Conservation (phyloP, 352 stramenopile genomes). For the Aphanomyces cochlioides region DNA sequence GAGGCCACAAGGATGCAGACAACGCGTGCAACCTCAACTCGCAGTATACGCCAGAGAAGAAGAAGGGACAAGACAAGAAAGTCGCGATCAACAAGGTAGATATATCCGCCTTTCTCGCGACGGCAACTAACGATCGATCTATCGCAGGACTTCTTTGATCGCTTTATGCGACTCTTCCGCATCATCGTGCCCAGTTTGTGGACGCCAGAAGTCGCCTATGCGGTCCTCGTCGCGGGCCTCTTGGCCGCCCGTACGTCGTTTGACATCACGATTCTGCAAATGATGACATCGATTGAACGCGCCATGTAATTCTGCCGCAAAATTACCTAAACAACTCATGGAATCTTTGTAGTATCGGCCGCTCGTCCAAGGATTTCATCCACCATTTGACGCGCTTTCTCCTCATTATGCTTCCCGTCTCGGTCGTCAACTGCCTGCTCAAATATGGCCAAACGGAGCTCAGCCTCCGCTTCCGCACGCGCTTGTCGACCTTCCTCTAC, state of each 20-base stretch:
- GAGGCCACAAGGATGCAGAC: constrained; percentile 51
- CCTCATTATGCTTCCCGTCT: constrained; percentile 71
- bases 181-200: constrained; percentile 66
- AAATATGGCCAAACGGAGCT: constrained; percentile 81
- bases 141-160: constrained; percentile 47
- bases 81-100: constrained; percentile 61
- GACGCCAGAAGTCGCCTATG: constrained; percentile 66
- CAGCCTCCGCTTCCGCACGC: constrained; percentile 74
- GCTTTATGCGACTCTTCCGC: constrained; percentile 66
- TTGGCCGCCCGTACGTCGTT: constrained; percentile 69
- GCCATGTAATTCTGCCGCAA: constrained; percentile 46
- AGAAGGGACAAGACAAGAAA: constrained; percentile 58
- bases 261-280: constrained; percentile 72
- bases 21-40: constrained; percentile 49
- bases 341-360: constrained; percentile 45
- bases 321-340: not conserved
- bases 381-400: constrained; percentile 69
- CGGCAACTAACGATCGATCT: not conserved
- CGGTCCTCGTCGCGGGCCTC: constrained; percentile 54
- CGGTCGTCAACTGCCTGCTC: constrained; percentile 74
- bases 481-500: constrained; percentile 79
- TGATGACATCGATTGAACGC: constrained; percentile 68
- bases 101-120: not conserved
- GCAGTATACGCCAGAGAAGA: constrained; percentile 67
- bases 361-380: constrained; percentile 60